A percentile compares a stretch with the other conserved stretches of the same genome.
These are phyloP conservation scores for Teunomyces stri DNA, from an alignment of 805 yeast species.

Conservation along the genomic window DNA sequence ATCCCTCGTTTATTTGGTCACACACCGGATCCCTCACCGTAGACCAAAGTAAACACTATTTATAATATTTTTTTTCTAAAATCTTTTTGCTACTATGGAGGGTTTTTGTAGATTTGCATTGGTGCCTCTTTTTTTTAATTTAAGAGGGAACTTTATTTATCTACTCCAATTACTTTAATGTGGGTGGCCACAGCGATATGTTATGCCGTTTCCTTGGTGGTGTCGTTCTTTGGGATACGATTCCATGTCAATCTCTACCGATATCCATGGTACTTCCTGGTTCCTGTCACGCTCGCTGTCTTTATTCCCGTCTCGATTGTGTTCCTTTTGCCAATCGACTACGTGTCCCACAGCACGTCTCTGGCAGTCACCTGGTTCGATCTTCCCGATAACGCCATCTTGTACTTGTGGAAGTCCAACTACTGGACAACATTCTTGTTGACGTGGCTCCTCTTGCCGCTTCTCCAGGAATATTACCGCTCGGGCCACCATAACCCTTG, in stretches of 20 bases:
- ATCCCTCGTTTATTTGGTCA: not conserved
- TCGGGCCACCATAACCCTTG: slow-evolving; percentile 60
- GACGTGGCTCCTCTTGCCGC: slow-evolving; percentile 76
- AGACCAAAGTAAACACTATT: not conserved
- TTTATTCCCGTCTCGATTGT: slow-evolving; percentile 75
- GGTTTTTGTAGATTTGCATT: not conserved
- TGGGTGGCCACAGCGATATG: slow-evolving; percentile 26
- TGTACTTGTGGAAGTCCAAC: slow-evolving; percentile 66
- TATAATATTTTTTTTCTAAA: too few species aligned
- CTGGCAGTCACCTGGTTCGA: slow-evolving; percentile 40
- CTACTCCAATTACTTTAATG: not conserved
- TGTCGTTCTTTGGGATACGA: slow-evolving; percentile 32
- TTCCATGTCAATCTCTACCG: slow-evolving; percentile 34
- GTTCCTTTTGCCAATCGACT: slow-evolving; percentile 71
- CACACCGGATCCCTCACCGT: not conserved
- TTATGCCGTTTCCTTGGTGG: slow-evolving; percentile 25
- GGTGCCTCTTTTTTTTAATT: not conserved
- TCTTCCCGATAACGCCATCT: slow-evolving; percentile 44
- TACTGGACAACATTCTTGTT: slow-evolving; percentile 80
- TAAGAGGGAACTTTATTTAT: not conserved
- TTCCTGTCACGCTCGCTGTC: slow-evolving; percentile 56
- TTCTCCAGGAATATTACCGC: slow-evolving; percentile 67
- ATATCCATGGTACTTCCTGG: slow-evolving; percentile 40
- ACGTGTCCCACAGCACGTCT: slow-evolving; percentile 51
- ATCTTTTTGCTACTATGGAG: too few species aligned